Percentiles rank a stretch among this genome's conserved stretches.
Evolutionary conservation across 108 stramenopile species (phyloP).

Genomic region (Nannochloropsis gaditana): DNA sequence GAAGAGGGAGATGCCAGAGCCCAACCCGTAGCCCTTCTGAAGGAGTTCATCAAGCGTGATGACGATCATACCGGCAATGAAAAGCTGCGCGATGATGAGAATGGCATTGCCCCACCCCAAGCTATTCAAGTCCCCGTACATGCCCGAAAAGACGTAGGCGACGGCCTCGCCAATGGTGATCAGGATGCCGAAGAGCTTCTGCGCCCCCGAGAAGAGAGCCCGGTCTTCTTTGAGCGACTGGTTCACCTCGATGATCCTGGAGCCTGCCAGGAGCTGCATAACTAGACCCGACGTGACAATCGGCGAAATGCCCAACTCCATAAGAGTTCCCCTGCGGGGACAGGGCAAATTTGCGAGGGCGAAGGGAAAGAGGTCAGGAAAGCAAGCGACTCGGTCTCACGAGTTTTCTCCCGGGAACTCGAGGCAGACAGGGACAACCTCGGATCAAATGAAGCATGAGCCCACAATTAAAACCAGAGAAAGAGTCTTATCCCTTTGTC

Average conservation of each 20-base stretch:
- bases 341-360: background rate
- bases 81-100: conserved; percentile 94
- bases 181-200: conserved; percentile 97
- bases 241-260: conserved; percentile 96
- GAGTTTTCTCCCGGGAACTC: background rate
- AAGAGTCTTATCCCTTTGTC: background rate
- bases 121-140: conserved; percentile 91
- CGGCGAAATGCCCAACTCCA: conserved; percentile 98
- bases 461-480: no score
- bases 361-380: background rate
- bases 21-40: conserved; percentile 98
- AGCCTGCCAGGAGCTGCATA: conserved; percentile 61
- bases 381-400: background rate
- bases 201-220: conserved; percentile 91
- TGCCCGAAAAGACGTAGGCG: conserved; percentile 95
- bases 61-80: conserved; percentile 94
- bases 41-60: conserved; percentile 97
- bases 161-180: conserved; percentile 98
- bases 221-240: conserved; percentile 98
- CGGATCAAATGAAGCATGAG: no score
- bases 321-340: conserved; percentile 74
- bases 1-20: conserved; percentile 93
- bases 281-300: conserved; percentile 54
- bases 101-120: conserved; percentile 95
- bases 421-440: no score